Evolutionary conservation across 1,284 basidiomycete species (phyloP), one percentile per base, ranked within the genome.

Genomic region (Sporisorium reilianum): DNA sequence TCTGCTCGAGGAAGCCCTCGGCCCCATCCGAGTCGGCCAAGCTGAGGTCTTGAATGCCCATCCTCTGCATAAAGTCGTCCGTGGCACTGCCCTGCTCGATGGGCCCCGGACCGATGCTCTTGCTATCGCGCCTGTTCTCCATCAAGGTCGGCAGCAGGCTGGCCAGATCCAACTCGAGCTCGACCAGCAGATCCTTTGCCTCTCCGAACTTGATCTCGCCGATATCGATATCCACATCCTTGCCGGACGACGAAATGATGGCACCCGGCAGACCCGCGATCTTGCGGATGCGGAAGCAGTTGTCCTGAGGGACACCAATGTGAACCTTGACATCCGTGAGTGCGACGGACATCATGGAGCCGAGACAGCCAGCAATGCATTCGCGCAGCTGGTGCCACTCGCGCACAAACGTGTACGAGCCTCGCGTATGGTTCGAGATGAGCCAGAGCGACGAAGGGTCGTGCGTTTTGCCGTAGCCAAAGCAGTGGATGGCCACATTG

Each of bases 391-490:
- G 78, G 69, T 80, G 77, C 80, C 80, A 82, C 55, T 82, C 79
- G 25, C 73, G 53, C 5, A 82, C 78, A 50, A 81, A 82, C 40
- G 95, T 97, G 86, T 98, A 98, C n/a, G 93, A 95, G 41, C 95
- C 96, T 63, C 90, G 89, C 0, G 96, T 98, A 84, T 97, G 94
- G 86, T 97, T 97, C 12, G 95, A 97, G 88, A 99, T 94, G 46
- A 97, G 90, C 96, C 96, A 99, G 18, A 99, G 89, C n/a, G 94
- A 95, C 3, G 93, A 93, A 7, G 96, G 95, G 85, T 99, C 95
- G 84, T 98, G 96, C 16, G 92, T 92, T 70, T 94, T 93, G 55
- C 95, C 95, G 83, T 96, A 99, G 50, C 96, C 96, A 76, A 99
- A 92, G 2, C 94, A 92, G 85, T 99, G 96, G 59, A 99, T 95